These are phyloP conservation scores for Crithidia fasciculata DNA, from an alignment of 208 protist genomes.

Conservation along the genomic window DNA sequence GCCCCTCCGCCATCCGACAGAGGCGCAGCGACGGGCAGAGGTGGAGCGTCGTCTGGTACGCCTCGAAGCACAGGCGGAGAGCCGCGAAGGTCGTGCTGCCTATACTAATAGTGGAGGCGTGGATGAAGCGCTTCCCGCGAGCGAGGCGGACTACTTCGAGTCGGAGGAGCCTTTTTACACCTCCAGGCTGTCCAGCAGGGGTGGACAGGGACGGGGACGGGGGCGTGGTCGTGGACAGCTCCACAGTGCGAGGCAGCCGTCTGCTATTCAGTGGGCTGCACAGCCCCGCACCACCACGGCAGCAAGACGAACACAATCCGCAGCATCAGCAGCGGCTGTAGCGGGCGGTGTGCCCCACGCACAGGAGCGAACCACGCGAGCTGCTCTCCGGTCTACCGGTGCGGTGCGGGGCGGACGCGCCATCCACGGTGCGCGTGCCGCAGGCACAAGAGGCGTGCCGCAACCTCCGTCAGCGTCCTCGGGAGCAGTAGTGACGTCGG, in stretches of 20 bases:
- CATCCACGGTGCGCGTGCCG: too few relatives aligned
- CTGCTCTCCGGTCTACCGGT: too few relatives aligned
- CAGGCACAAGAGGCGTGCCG: too few relatives aligned
- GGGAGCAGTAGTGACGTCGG: slow-evolving; percentile 1
- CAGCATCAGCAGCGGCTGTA: too few relatives aligned
- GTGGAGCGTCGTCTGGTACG: slow-evolving; percentile 16
- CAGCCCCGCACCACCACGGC: background rate
- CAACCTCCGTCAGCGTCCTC: background rate
- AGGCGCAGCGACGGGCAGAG: slow-evolving; percentile 8
- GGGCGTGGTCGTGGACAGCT: background rate
- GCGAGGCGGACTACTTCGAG: slow-evolving; percentile 18
- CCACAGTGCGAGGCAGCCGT: background rate
- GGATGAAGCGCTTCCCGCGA: background rate
- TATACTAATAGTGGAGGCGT: background rate
- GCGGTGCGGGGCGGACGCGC: too few relatives aligned
- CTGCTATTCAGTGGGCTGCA: slow-evolving; percentile 11
- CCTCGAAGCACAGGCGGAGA: background rate
- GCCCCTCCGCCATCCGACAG: background rate
- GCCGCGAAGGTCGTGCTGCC: background rate
- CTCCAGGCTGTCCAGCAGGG: background rate
- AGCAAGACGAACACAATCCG: background rate
- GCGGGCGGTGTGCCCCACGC: too few relatives aligned
- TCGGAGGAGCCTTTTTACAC: background rate
- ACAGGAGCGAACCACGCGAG: too few relatives aligned
- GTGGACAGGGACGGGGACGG: background rate